Base-by-base conservation (phyloP, 1,284 basidiomycete genomes). In the Cerioporus squamosus region DNA sequence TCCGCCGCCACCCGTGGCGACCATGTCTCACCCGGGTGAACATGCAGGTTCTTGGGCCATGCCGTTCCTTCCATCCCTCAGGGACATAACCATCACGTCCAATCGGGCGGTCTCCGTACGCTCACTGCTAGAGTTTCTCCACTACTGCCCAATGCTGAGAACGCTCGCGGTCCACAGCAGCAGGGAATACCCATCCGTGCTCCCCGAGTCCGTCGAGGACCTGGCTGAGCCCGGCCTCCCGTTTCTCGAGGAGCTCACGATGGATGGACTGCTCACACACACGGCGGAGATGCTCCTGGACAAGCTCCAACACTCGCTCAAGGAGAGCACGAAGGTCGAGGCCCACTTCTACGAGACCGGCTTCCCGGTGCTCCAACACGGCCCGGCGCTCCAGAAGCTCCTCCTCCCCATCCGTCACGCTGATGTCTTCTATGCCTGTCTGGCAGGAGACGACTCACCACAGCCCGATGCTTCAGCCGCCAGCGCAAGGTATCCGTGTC, bases 231-330 rank as follows among this genome's bases (percentile, higher is more conserved):
- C 59, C 24, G 20, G 20, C 10, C 51, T 63, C 1, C 55, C 61
- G 3, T 33, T 40, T 10, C 52, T 63, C n/a, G 18, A 55, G 24
- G 23, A 23, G 24, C 20, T 62, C 18, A 26, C 17, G 5, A 29
- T 63, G 10, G 36, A 57, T 17, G 61, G 61, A 5, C 42, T 63
- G 12, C 53, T 51, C 38, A 33, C 55, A 4, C 18, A 33, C 14
- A 24, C 44, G 3, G 49, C 36, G 2, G 52, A 57, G 26, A 36
- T 39, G 12, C 20, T 63, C 8, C 36, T 60, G 12, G 31, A 49
- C 43, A 50, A 40, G 42, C 52, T 60, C 7, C 17, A 18, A 14
- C 49, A 47, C 20, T 38, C 45, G 4, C 7, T 62, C 33, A 54
- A 39, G 12, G 33, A 40, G 6, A 44, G 22, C 6, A 55, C 57